Percentiles rank a stretch among this genome's conserved stretches.
Evolutionary conservation across 2,329 filamentous ascomycete species (phyloP).

Genomic region (Fusarium graminum): DNA sequence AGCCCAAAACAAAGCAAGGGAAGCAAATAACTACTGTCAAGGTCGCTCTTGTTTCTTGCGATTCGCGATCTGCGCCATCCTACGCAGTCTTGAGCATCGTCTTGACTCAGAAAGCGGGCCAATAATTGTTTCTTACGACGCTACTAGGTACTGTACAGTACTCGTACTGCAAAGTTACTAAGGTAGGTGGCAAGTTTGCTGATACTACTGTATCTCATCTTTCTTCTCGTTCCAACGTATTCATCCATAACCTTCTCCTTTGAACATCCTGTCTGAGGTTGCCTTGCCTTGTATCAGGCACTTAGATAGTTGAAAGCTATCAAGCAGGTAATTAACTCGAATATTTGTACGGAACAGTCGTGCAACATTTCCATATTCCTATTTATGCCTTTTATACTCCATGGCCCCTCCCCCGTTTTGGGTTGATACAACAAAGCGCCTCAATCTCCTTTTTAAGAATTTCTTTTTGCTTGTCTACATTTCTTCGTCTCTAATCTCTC

Average conservation of each 20-base stretch:
- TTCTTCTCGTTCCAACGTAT: conserved; percentile 5
- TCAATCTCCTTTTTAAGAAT: background rate
- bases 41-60: conserved; percentile 15
- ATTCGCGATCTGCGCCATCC: conserved; percentile 9
- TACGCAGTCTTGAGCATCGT: conserved; percentile 3
- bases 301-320: background rate
- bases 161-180: background rate
- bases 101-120: conserved; percentile 35
- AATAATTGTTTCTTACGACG: conserved; percentile 10
- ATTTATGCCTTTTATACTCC: conserved; percentile 17
- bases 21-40: conserved; percentile 14
- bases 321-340: conserved; percentile 23
- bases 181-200: conserved; percentile 13
- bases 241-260: conserved; percentile 5
- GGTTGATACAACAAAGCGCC: background rate
- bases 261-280: background rate
- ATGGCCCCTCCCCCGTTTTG: conserved; percentile 16
- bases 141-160: conserved; percentile 9
- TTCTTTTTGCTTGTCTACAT: background rate
- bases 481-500: background rate
- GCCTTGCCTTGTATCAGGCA: background rate
- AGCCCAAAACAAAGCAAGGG: conserved; percentile 27
- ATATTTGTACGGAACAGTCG: conserved; percentile 4
- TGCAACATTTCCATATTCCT: conserved; percentile 10
- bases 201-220: conserved; percentile 8